Evolutionary conservation across 805 yeast species (phyloP).

Genomic region (Millerozyma miso): DNA sequence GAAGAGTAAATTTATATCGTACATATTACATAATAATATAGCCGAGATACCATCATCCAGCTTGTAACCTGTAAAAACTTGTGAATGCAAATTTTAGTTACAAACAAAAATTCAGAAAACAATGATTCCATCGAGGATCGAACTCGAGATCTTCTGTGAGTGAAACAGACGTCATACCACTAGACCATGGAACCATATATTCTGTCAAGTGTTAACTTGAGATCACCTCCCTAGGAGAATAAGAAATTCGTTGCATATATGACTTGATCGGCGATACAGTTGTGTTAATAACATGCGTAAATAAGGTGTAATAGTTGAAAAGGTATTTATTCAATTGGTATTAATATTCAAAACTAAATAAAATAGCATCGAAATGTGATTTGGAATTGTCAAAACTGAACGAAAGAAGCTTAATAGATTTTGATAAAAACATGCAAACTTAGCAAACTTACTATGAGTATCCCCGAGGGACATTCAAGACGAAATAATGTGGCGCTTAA

Average conservation of each 20-base stretch:
- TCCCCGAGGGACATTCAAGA: not conserved
- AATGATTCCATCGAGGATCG: conserved; percentile 30
- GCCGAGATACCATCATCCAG: no score
- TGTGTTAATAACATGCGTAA: no score
- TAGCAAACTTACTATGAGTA: not conserved
- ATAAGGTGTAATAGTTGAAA: not conserved
- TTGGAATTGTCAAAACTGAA: not conserved
- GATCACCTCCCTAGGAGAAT: no score
- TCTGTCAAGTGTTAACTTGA: no score
- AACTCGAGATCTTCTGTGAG: conserved; percentile 31
- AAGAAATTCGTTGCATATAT: no score
- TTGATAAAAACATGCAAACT: not conserved
- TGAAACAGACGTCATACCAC: conserved; percentile 31
- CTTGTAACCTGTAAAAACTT: no score
- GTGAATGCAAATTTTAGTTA: no score
- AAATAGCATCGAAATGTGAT: not conserved
- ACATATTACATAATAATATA: no score
- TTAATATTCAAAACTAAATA: not conserved
- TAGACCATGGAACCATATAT: conserved; percentile 25
- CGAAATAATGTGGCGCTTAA: conserved; percentile 5
- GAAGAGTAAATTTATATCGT: conserved; percentile 15
- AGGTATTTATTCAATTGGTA: not conserved
- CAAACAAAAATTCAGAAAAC: no score
- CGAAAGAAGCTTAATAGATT: not conserved
- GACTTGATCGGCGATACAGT: no score